phyloP scores from a whole-genome alignment of 768 basidiomycete genomes.

The Mycena olivaceomarginata region DNA sequence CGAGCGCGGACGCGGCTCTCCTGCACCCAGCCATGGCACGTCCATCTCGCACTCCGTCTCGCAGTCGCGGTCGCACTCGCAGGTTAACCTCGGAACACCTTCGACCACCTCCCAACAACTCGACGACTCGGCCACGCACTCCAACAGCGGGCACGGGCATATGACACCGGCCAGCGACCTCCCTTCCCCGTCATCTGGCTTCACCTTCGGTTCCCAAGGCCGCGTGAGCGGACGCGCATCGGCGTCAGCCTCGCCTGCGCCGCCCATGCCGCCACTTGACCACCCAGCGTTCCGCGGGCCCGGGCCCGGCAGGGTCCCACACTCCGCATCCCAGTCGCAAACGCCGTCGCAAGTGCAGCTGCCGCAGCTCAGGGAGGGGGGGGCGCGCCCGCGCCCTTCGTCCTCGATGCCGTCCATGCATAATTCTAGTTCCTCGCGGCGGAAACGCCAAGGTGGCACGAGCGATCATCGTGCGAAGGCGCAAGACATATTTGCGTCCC shows the following conservation, averaged over 20 bases:
- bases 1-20: conserved; percentile 34
- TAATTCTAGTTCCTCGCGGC: conserved; percentile 5
- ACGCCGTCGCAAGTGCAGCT: conserved; percentile 4
- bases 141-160: conserved; percentile 36
- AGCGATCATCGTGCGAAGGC: conserved; percentile 31
- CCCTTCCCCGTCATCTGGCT: conserved; percentile 36
- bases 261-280: conserved; percentile 41
- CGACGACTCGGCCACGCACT: conserved; percentile 27
- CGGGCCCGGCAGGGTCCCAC: not conserved
- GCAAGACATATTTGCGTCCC: conserved; percentile 39
- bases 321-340: conserved; percentile 23
- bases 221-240: conserved; percentile 12
- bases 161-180: conserved; percentile 18
- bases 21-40: conserved; percentile 33
- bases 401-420: conserved; percentile 42
- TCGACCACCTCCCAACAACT: conserved; percentile 37
- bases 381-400: conserved; percentile 25
- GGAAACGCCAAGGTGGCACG: conserved; percentile 27
- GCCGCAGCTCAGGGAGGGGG: conserved; percentile 3
- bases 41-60: conserved; percentile 35
- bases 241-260: conserved; percentile 18
- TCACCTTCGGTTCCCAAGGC: conserved; percentile 42
- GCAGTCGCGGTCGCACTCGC: conserved; percentile 29
- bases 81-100: conserved; percentile 30
- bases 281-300: conserved; percentile 32